Evolutionary conservation across 2,329 filamentous ascomycete genomes (phyloP).

Genomic region (Curvularia sp.): DNA sequence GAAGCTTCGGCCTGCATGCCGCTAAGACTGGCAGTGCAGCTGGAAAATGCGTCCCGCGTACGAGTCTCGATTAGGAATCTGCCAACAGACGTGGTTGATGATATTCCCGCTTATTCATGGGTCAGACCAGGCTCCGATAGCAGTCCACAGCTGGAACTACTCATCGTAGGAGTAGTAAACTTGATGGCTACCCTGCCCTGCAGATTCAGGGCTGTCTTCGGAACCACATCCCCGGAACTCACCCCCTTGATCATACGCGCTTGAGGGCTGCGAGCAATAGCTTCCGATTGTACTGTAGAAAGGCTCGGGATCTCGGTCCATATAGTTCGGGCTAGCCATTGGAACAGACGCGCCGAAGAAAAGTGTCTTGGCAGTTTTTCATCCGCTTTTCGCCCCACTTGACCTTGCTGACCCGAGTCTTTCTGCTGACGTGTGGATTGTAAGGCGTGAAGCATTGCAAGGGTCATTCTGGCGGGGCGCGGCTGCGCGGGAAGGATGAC

Average conservation of each 20-base stretch:
- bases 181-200: conserved; percentile 1
- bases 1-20: conserved; percentile 21
- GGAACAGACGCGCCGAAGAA: conserved; percentile 1
- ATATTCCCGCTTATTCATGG: conserved; percentile 1
- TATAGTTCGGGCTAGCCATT: conserved; percentile 4
- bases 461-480: conserved; percentile 34
- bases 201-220: conserved; percentile 9
- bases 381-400: conserved; percentile 35
- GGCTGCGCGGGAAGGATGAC: conserved; percentile 46
- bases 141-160: neutral
- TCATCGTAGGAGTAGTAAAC: neutral
- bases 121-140: neutral
- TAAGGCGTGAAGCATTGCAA: conserved; percentile 27
- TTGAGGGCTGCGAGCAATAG: neutral
- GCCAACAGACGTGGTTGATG: conserved; percentile 3
- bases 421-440: conserved; percentile 29
- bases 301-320: conserved; percentile 13
- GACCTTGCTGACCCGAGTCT: conserved; percentile 37
- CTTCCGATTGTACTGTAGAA: neutral
- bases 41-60: conserved; percentile 8
- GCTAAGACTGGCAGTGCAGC: conserved; percentile 22
- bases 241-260: conserved; percentile 4
- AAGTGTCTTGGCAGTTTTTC: conserved; percentile 1
- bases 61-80: conserved; percentile 4
- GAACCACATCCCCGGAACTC: conserved; percentile 9